phyloP scores from a whole-genome alignment of 2,329 filamentous ascomycete species.

The Fusarium sp. region DNA sequence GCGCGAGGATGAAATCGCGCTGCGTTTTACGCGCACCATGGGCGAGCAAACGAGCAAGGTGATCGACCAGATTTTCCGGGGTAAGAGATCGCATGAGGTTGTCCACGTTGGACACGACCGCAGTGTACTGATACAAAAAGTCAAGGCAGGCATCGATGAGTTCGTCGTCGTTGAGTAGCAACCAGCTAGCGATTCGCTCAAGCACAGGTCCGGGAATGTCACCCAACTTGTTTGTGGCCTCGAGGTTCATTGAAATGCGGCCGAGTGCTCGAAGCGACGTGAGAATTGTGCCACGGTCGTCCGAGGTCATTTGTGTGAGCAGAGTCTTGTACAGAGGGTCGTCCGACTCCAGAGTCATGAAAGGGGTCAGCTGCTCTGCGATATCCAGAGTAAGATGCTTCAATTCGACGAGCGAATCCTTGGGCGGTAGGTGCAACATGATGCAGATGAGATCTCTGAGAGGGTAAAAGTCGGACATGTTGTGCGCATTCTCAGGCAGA shows the following conservation, averaged over 20 bases:
- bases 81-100: constrained; percentile 72
- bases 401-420: constrained; percentile 81
- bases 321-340: constrained; percentile 86
- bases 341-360: constrained; percentile 75
- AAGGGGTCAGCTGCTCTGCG: constrained; percentile 89
- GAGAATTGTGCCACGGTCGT: constrained; percentile 85
- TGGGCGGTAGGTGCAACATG: constrained; percentile 79
- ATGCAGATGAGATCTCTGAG: constrained; percentile 88
- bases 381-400: constrained; percentile 94
- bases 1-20: constrained; percentile 68
- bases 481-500: constrained; percentile 86
- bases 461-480: constrained; percentile 79
- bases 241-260: constrained; percentile 88
- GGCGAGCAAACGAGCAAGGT: constrained; percentile 82
- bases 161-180: constrained; percentile 89
- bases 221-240: constrained; percentile 81
- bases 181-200: constrained; percentile 77
- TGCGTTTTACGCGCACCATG: constrained; percentile 76
- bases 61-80: constrained; percentile 76
- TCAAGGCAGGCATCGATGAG: constrained; percentile 89
- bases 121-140: constrained; percentile 96
- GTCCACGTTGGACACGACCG: constrained; percentile 85
- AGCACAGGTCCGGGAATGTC: constrained; percentile 75
- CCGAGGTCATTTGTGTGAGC: constrained; percentile 70
- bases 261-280: constrained; percentile 84